Conservation (phyloP, 148 eudicot genomes). For the Agrostemma githago region DNA sequence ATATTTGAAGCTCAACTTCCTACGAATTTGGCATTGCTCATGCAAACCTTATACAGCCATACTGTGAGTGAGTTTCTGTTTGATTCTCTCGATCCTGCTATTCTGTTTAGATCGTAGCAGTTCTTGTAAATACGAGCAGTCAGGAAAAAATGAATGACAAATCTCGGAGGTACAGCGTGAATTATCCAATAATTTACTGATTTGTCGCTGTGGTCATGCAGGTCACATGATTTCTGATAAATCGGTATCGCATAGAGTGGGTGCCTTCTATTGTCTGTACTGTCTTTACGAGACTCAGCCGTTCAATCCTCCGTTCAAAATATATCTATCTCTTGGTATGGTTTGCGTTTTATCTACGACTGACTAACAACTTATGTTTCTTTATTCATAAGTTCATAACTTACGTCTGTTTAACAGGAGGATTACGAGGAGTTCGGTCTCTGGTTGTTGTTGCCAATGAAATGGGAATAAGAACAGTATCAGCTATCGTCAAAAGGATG, state of each 20-base stretch:
- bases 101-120: not conserved
- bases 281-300: constrained; percentile 85
- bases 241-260: constrained; percentile 54
- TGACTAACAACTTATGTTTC: not conserved
- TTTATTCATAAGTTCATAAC: not conserved
- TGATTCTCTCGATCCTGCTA: not conserved
- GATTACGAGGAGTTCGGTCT: constrained; percentile 44
- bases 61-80: constrained; percentile 44
- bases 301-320: constrained; percentile 68
- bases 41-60: constrained; percentile 69
- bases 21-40: constrained; percentile 46
- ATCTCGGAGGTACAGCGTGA: too few species aligned
- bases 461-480: constrained; percentile 40
- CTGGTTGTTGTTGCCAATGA: constrained; percentile 57
- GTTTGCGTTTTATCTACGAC: constrained; percentile 7
- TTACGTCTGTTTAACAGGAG: constrained; percentile 41
- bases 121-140: too few species aligned
- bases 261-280: constrained; percentile 74
- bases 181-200: not conserved
- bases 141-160: too few species aligned
- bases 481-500: constrained; percentile 56
- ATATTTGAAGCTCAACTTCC: constrained; percentile 73
- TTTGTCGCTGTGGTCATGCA: constrained; percentile 21
- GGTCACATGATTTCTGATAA: constrained; percentile 48
- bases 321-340: constrained; percentile 71